Conservation (phyloP, 2,329 filamentous ascomycete genomes). For the Cercospora sesami region DNA sequence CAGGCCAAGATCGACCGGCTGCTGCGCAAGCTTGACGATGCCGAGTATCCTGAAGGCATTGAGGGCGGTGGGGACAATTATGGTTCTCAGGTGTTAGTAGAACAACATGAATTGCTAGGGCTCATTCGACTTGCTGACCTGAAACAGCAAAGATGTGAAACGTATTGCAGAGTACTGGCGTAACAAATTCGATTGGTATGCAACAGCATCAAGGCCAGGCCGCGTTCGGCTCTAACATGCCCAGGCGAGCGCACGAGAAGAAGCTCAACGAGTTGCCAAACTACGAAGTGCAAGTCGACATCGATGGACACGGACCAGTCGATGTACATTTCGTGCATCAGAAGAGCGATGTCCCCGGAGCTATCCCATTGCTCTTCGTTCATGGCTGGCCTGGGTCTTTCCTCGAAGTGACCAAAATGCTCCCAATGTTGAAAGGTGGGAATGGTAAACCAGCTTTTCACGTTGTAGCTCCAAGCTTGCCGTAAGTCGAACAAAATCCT, state of each 20-base stretch:
- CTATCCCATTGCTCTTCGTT: conserved; percentile 65
- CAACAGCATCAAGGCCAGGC: too few relatives aligned
- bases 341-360: conserved; percentile 51
- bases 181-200: conserved; percentile 58
- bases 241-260: conserved; percentile 53
- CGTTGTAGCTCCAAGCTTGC: conserved; percentile 64
- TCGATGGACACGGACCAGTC: conserved; percentile 60
- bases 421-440: conserved; percentile 48
- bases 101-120: not conserved
- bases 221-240: too few relatives aligned
- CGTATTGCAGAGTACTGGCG: conserved; percentile 60
- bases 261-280: conserved; percentile 62
- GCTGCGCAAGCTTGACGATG: conserved; percentile 18
- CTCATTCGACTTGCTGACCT: not conserved
- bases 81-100: conserved; percentile 55
- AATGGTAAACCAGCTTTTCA: conserved; percentile 57
- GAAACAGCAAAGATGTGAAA: conserved; percentile 52
- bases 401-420: conserved; percentile 63
- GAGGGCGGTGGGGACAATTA: conserved; percentile 54
- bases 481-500: conserved; percentile 32
- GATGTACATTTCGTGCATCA: conserved; percentile 67
- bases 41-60: conserved; percentile 19
- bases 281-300: conserved; percentile 54
- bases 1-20: conserved; percentile 22
- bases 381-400: conserved; percentile 71